Evolutionary conservation across 2,329 filamentous ascomycete species (phyloP).

Genomic region (Aureobasidium sp.): DNA sequence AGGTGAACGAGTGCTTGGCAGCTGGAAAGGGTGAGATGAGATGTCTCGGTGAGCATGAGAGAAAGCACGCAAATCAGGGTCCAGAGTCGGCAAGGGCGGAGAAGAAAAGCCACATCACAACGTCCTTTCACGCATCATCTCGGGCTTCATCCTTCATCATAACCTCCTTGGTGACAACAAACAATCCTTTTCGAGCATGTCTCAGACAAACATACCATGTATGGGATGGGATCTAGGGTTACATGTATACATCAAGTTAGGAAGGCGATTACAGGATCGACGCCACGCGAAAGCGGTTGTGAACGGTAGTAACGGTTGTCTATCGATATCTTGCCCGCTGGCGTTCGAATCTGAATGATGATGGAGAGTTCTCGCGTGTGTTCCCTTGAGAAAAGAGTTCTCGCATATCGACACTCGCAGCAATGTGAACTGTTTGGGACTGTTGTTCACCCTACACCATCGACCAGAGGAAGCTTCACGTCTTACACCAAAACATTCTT

Average conservation of each 20-base stretch:
- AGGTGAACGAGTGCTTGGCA: background rate
- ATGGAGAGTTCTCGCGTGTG: background rate
- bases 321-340: slow-evolving; percentile 7
- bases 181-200: slow-evolving; percentile 9
- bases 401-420: background rate
- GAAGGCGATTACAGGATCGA: background rate
- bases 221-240: background rate
- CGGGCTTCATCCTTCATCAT: background rate
- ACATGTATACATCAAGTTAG: background rate
- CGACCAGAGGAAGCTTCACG: background rate
- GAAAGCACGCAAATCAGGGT: background rate
- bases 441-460: background rate
- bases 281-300: slow-evolving; percentile 1
- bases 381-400: too few relatives aligned
- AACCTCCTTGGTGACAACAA: background rate
- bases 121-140: background rate
- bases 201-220: background rate
- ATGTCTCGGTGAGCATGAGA: background rate
- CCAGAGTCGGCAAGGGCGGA: background rate
- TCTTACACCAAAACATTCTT: background rate
- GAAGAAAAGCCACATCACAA: background rate
- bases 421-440: background rate
- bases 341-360: background rate
- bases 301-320: slow-evolving; percentile 6
- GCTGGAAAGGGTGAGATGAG: background rate